These are phyloP conservation scores for Chalciporus sp. DNA, from an alignment of 1,284 basidiomycete genomes.

Conservation along the genomic window DNA sequence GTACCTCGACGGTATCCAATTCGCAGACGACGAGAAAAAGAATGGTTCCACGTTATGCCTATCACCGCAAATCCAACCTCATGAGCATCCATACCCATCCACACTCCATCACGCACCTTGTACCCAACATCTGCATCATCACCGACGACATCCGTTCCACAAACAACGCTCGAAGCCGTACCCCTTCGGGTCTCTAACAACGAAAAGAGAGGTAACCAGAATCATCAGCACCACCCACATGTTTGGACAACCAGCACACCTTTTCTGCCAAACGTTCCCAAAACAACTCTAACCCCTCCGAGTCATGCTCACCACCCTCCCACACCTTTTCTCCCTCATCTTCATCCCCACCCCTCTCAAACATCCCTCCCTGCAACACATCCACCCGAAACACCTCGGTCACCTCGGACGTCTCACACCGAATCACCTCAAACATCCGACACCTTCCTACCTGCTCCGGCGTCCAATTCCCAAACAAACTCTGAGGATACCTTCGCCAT, in stretches of 20 bases:
- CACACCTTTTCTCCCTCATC: too few species aligned
- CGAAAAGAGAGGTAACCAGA: too few species aligned
- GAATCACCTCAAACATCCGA: conserved; percentile 25
- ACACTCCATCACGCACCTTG: conserved; percentile 32
- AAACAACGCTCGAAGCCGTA: conserved; percentile 46
- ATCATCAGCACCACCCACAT: not conserved
- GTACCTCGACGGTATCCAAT: conserved; percentile 52
- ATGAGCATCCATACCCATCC: not conserved
- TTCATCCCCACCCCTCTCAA: not conserved
- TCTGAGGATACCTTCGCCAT: conserved; percentile 43
- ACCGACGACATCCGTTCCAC: conserved; percentile 45
- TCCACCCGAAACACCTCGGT: conserved; percentile 39
- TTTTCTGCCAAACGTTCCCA: not conserved
- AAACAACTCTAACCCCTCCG: not conserved
- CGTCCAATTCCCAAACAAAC: conserved; percentile 50
- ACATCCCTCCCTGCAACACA: conserved; percentile 34
- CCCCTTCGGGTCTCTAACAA: conserved; percentile 30
- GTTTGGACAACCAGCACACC: not conserved
- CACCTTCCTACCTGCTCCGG: conserved; percentile 35
- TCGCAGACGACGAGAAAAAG: conserved; percentile 52
- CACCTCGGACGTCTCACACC: not conserved
- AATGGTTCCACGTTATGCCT: conserved; percentile 45
- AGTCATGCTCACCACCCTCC: not conserved
- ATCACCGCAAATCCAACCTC: not conserved
- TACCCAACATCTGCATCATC: conserved; percentile 51